A percentile compares a stretch with the other conserved stretches of the same genome.
Conservation (phyloP, 2,329 filamentous ascomycete species). For the Lachnellula hyalina region DNA sequence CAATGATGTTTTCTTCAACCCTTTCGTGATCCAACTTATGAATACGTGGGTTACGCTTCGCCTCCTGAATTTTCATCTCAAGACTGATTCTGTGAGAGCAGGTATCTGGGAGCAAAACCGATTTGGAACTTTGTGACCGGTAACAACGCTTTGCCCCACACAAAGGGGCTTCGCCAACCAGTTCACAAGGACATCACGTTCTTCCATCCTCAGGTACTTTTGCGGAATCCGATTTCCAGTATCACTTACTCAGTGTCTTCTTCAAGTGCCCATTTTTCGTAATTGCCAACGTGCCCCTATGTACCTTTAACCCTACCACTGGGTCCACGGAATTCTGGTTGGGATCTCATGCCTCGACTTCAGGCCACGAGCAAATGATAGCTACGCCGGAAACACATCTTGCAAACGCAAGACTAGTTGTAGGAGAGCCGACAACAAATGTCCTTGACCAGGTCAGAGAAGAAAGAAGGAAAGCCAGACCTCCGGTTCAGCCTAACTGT, state of each 20-base stretch:
- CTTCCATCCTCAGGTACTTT: constrained; percentile 30
- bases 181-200: constrained; percentile 36
- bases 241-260: not conserved
- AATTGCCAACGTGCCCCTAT: constrained; percentile 37
- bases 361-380: constrained; percentile 29
- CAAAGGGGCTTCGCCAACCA: constrained; percentile 34
- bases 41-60: constrained; percentile 29
- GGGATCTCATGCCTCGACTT: constrained; percentile 34
- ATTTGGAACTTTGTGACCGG: constrained; percentile 38
- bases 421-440: constrained; percentile 41
- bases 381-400: constrained; percentile 21
- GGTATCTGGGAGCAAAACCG: constrained; percentile 37
- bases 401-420: constrained; percentile 39
- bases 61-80: not conserved
- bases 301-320: constrained; percentile 31
- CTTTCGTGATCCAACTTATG: constrained; percentile 36
- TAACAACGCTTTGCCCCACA: constrained; percentile 36
- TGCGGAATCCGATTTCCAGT: not conserved
- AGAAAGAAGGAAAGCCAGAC: constrained; percentile 33
- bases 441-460: constrained; percentile 41
- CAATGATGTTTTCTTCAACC: constrained; percentile 39
- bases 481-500: constrained; percentile 46
- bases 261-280: constrained; percentile 33
- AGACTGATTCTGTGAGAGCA: constrained; percentile 20
- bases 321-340: constrained; percentile 39